These are phyloP conservation scores for Hanseniaspora uvarum DNA, from an alignment of 1,139 yeast genomes.

Conservation along the genomic window DNA sequence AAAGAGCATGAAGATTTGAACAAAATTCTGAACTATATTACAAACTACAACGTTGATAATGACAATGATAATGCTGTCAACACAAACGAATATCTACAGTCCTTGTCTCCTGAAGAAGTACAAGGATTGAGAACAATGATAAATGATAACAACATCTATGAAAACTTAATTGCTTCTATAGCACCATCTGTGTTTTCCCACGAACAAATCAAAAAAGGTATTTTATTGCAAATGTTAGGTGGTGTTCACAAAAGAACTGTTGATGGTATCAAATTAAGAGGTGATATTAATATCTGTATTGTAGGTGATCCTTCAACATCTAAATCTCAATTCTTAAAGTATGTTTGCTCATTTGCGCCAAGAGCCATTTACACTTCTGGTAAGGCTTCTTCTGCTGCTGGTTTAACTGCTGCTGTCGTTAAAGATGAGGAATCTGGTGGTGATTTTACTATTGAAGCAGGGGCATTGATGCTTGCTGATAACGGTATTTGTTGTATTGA, in stretches of 20 bases:
- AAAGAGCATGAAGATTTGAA: slow-evolving; percentile 25
- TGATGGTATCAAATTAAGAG: slow-evolving; percentile 91
- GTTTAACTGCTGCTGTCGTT: slow-evolving; percentile 95
- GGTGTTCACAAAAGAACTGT: slow-evolving; percentile 93
- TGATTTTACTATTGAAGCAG: slow-evolving; percentile 95
- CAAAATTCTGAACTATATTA: slow-evolving; percentile 40
- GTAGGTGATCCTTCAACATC: slow-evolving; percentile 99
- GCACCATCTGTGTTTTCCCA: slow-evolving; percentile 98
- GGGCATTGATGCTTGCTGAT: slow-evolving; percentile 97
- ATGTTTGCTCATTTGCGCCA: slow-evolving; percentile 84
- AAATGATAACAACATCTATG: slow-evolving; percentile 74
- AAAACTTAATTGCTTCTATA: slow-evolving; percentile 74
- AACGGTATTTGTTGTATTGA: slow-evolving; percentile 98
- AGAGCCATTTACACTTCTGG: slow-evolving; percentile 96
- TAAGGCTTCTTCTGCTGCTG: slow-evolving; percentile 97
- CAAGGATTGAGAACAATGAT: slow-evolving; percentile 84
- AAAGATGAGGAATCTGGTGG: slow-evolving; percentile 90
- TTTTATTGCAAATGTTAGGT: slow-evolving; percentile 76
- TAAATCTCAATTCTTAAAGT: slow-evolving; percentile 88
- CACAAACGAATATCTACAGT: slow-evolving; percentile 70
- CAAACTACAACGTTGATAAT: slow-evolving; percentile 37
- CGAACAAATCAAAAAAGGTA: slow-evolving; percentile 86
- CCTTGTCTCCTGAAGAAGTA: slow-evolving; percentile 74
- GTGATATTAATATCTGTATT: slow-evolving; percentile 91
- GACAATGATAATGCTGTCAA: slow-evolving; percentile 37